Conservation (phyloP, 2,329 filamentous ascomycete species). For the Penicillium sumatraense region DNA sequence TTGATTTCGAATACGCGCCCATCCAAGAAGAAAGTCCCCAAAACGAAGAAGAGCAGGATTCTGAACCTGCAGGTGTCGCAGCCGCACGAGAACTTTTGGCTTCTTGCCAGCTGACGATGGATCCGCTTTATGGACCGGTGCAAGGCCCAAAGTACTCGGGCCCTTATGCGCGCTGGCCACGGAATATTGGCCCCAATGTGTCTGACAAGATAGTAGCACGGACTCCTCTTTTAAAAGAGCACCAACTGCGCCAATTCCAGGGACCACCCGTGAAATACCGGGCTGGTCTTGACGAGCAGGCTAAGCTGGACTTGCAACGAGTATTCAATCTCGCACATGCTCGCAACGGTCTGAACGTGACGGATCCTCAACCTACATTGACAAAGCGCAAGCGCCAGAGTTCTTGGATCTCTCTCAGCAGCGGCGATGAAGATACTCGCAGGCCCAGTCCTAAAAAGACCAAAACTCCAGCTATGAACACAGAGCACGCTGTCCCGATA, state of each 20-base stretch:
- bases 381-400: conserved; percentile 6
- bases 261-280: conserved; percentile 27
- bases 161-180: conserved; percentile 48
- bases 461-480: background rate
- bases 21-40: background rate
- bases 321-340: conserved; percentile 33
- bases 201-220: conserved; percentile 24
- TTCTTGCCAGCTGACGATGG: conserved; percentile 37
- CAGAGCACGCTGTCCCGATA: too few species aligned
- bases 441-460: background rate
- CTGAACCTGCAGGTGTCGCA: conserved; percentile 27
- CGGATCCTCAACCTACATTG: background rate
- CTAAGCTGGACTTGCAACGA: conserved; percentile 22
- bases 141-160: conserved; percentile 47
- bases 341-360: conserved; percentile 33
- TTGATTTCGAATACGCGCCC: conserved; percentile 20
- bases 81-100: conserved; percentile 34
- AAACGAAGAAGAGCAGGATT: background rate
- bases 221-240: conserved; percentile 30
- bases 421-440: background rate
- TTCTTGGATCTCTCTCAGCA: background rate
- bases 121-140: conserved; percentile 44
- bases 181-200: conserved; percentile 25
- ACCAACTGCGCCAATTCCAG: conserved; percentile 37
- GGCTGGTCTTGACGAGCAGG: conserved; percentile 23